A percentile compares a stretch with the other conserved stretches of the same genome.
Evolutionary conservation across 768 basidiomycete genomes (phyloP).

Genomic region (Auriculariales sp.): DNA sequence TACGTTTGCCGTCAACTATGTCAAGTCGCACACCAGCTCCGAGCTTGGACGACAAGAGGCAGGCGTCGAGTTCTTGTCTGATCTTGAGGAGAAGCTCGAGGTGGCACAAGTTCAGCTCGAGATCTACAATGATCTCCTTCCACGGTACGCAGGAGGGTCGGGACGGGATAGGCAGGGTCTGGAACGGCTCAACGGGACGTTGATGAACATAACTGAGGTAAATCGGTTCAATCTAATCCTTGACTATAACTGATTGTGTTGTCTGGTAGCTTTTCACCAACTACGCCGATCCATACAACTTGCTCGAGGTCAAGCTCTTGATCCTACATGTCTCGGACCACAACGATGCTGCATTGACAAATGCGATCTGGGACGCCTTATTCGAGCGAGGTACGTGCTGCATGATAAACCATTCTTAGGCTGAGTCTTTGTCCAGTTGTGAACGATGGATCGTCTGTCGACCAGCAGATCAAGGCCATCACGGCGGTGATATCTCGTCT

Average conservation of each 20-base stretch:
- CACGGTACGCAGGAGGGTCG: slow-evolving; percentile 51
- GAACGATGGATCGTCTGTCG: slow-evolving; percentile 9
- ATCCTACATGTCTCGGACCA: slow-evolving; percentile 92
- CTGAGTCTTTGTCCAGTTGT: no score
- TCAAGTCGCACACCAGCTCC: slow-evolving; percentile 84
- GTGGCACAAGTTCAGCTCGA: slow-evolving; percentile 97
- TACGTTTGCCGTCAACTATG: slow-evolving; percentile 87
- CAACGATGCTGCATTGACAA: slow-evolving; percentile 65
- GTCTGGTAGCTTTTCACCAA: slow-evolving; percentile 61
- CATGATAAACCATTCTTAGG: no score
- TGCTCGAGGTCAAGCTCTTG: slow-evolving; percentile 71
- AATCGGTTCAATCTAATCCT: slow-evolving; percentile 10
- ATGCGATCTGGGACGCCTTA: slow-evolving; percentile 80
- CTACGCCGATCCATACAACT: slow-evolving; percentile 76
- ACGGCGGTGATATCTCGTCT: slow-evolving; percentile 51
- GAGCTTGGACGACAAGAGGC: slow-evolving; percentile 65
- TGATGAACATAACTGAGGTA: slow-evolving; percentile 81
- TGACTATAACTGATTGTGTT: slow-evolving; percentile 3
- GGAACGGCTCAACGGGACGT: slow-evolving; percentile 10
- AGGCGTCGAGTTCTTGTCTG: slow-evolving; percentile 89
- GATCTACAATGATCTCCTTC: slow-evolving; percentile 52
- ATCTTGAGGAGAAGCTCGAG: slow-evolving; percentile 90
- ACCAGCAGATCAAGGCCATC: slow-evolving; percentile 52
- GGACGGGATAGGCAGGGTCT: slow-evolving; percentile 43
- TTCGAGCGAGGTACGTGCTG: slow-evolving; percentile 54